Base-by-base conservation (phyloP, 441 rosid species). In the Pelargonium cotyledonis region DNA sequence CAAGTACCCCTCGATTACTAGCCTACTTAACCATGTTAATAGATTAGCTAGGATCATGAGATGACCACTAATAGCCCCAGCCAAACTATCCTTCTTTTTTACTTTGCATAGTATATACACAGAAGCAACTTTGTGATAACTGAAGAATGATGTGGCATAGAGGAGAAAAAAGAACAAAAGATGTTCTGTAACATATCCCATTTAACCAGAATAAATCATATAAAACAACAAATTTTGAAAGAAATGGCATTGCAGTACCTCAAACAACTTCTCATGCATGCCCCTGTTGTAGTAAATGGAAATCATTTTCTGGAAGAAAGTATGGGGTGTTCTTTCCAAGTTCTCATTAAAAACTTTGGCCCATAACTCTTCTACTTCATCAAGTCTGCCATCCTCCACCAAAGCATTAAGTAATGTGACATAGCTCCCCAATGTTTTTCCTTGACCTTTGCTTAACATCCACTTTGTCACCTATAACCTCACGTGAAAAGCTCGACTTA, bases 401-500 rank as follows among this genome's bases (percentile, higher is more conserved):
- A 95, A 82, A 68, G 99, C 99, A 82, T 81, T 88, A 65, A 95
- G 70, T 70, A 91, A 82, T 16, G 84, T 82, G 80, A 85, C 85
- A 78, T 92, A 89, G 58, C 95, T 90, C 23, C 96, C 97, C 95
- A 87, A 85, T 1, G 93, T 95, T 82, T 85, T 84, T 68, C 99
- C 98, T 82, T 95, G 98, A 9, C 97, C 99, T 88, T 95, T 90
- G 80, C 96, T 95, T 79, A 92, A 76, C 99, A 95, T 95, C 98
- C 99, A 95, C 76, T 91, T 95, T 9, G 85, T 75, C 79, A 92
- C 92, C 97, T 92, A 73, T 67, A 75, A 71, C 46, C 38, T 64
- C 68, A 74, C 43, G 64, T 14, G 29, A 1, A 21, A 15, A 68
- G 68, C 57, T 49, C 12, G 5, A 0, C 31, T 19, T 2, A 6